Evolutionary conservation across 495 filamentous ascomycete species (phyloP), one percentile per base, ranked within the genome.

Genomic region (Terfezia claveryi): DNA sequence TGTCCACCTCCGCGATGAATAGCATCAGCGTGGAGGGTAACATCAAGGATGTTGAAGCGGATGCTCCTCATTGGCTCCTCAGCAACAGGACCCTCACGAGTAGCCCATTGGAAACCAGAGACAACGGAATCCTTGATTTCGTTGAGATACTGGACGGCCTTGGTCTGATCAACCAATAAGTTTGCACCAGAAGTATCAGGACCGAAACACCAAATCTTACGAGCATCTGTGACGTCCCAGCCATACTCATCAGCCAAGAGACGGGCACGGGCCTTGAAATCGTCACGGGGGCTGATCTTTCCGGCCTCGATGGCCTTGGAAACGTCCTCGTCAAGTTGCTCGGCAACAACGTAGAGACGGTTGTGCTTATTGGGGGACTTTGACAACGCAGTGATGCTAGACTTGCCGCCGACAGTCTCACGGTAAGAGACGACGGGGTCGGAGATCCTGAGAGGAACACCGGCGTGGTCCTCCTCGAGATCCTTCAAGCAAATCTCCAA

Each of bases 311-410:
- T 99, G 66, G 81, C 84, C 63, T 79, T 80, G 58, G 83, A 75
- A 53, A 96, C 81, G 58, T 95, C 91, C 75, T 99, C 91, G 10
- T 76, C 79, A 46, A 99, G 73, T 56, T 91, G 92, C 71, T 85
- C 69, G 57, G 91, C 91, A 66, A 76, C 80, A 69, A 99, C 76
- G 76, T 96, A 99, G 16, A 99, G 78, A 81, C 91, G 87, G 75
- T 99, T 99, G 82, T 99, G 91, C 85, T 99, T 99, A 80, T 99
- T 99, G 72, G 91, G 91, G 10, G 91, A 99, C 78, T 99, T 99
- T 66, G 91, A 99, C 58, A 99, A 76, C 56, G 91, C 91, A 67
- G 87, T 94, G 61, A 96, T 96, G 75, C 80, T 84, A 53, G 89
- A 94, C 58, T 72, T 73, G 58, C 52, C 78, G 59, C 71, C 70